Conservation (phyloP, 805 yeast genomes). For the Barnettozyma pratensis region DNA sequence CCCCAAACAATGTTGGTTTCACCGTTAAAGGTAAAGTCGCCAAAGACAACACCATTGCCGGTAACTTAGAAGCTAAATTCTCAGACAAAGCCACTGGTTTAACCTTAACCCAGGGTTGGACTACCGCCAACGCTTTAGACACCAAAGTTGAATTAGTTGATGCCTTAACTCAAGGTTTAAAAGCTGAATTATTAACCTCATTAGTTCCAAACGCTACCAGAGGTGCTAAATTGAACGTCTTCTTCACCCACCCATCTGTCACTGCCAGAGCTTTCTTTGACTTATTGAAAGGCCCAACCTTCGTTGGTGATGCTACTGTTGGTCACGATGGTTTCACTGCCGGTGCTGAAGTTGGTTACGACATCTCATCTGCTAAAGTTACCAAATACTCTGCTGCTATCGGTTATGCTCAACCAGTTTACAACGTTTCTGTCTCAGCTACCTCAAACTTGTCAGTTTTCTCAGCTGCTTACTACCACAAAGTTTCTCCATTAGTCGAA, state of each 20-base stretch:
- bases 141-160: constrained; percentile 92
- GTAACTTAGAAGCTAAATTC: constrained; percentile 87
- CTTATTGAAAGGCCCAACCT: constrained; percentile 90
- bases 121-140: constrained; percentile 85
- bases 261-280: constrained; percentile 94
- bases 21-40: constrained; percentile 86
- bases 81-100: constrained; percentile 89
- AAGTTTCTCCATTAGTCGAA: constrained; percentile 84
- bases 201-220: constrained; percentile 82
- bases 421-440: constrained; percentile 76
- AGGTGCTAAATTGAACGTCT: constrained; percentile 85
- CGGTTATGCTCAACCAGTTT: constrained; percentile 87
- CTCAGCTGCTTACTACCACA: constrained; percentile 96
- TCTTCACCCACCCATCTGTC: constrained; percentile 88
- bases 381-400: constrained; percentile 91
- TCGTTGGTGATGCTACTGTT: constrained; percentile 90
- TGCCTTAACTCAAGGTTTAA: constrained; percentile 90
- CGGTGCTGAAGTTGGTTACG: constrained; percentile 97
- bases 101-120: constrained; percentile 96
- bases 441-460: constrained; percentile 82
- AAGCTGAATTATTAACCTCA: constrained; percentile 84
- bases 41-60: constrained; percentile 77
- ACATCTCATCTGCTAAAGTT: constrained; percentile 86
- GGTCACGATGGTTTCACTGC: constrained; percentile 96
- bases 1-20: constrained; percentile 96